Evolutionary conservation across 768 basidiomycete genomes (phyloP), one percentile per base, ranked within the genome.

Genomic region (Boletales sp.): DNA sequence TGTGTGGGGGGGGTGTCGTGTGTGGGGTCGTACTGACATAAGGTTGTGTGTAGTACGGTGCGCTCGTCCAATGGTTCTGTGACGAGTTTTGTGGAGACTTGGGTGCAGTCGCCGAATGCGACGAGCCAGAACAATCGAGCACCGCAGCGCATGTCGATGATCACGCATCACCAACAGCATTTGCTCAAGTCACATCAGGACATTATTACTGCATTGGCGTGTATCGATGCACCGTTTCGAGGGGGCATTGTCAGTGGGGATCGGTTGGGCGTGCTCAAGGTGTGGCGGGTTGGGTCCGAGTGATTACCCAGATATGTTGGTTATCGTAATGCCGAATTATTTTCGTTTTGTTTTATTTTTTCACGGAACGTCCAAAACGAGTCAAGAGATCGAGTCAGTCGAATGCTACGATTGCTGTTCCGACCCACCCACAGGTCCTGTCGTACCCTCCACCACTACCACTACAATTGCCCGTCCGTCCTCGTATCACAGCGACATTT

Each of bases 241-340:
- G 93, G 92, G 21, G 90, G 92, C 2, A 79, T 96, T 41, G 80
- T 97, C n/a, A 93, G 87, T 55, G 95, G 89, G 2, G 95, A 98
- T 65, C 77, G 91, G 41, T 78, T 86, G 18, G 96, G 96, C 4
- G 84, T 85, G 17, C 78, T 98, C 56, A 97, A 96, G 66, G 87
- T 96, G 1, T 98, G 88, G 87, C 77, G 84, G 50, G 79, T 89
- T 18, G 88, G 90, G 18, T 61, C 21, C 71, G 40, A 65, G 73
- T 5, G 78, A 79, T 31, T 70, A 60, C n/a, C n/a, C n/a, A n/a
- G n/a, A n/a, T n/a, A n/a, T n/a, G n/a, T n/a, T n/a, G n/a, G n/a
- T n/a, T n/a, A 21, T 21, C 21, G 21, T 21, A 21, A 21, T 21
- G 21, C 21, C 21, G 21, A 57, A 38, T 37, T 17, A 28, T 31